phyloP scores from a whole-genome alignment of 345 rosid species.

The Lepidium africanum region DNA sequence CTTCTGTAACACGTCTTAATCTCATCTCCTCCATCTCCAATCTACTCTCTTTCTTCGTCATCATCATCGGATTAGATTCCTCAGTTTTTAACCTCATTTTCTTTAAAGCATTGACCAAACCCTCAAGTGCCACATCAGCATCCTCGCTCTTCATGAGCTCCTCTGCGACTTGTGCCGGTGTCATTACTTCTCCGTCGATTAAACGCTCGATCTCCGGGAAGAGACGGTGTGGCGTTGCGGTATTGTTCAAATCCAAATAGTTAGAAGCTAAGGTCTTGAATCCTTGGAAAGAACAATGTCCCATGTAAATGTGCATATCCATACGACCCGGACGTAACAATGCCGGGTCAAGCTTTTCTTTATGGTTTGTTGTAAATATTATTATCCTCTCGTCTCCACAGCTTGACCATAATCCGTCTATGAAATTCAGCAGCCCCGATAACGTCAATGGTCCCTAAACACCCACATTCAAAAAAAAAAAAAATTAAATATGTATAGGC shows the following conservation, averaged over 20 bases:
- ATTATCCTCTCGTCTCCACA: slow-evolving; percentile 72
- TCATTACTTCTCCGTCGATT: slow-evolving; percentile 24
- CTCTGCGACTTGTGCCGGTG: slow-evolving; percentile 52
- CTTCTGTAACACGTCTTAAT: slow-evolving; percentile 1
- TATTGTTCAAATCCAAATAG: slow-evolving; percentile 29
- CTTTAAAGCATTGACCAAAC: slow-evolving; percentile 37
- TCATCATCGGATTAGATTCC: neutral
- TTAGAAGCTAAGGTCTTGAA: slow-evolving; percentile 44
- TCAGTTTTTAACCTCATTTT: slow-evolving; percentile 27
- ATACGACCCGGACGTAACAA: slow-evolving; percentile 65
- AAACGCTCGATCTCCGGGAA: slow-evolving; percentile 33
- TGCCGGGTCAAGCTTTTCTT: slow-evolving; percentile 66
- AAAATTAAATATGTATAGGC: too few species aligned
- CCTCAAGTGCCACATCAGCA: slow-evolving; percentile 41
- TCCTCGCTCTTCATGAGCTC: slow-evolving; percentile 55
- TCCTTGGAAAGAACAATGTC: slow-evolving; percentile 47
- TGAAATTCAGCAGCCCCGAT: slow-evolving; percentile 63
- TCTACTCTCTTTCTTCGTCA: slow-evolving; percentile 5
- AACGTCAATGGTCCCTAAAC: slow-evolving; percentile 38
- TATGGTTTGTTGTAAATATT: slow-evolving; percentile 68
- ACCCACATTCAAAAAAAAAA: neutral
- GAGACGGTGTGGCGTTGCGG: slow-evolving; percentile 28
- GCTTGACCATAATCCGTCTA: slow-evolving; percentile 68
- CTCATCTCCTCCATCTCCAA: slow-evolving; percentile 13
- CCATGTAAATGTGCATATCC: slow-evolving; percentile 80